Evolutionary conservation across 2,329 filamentous ascomycete species (phyloP).

Genomic region (Colletotrichum euphorbiae): DNA sequence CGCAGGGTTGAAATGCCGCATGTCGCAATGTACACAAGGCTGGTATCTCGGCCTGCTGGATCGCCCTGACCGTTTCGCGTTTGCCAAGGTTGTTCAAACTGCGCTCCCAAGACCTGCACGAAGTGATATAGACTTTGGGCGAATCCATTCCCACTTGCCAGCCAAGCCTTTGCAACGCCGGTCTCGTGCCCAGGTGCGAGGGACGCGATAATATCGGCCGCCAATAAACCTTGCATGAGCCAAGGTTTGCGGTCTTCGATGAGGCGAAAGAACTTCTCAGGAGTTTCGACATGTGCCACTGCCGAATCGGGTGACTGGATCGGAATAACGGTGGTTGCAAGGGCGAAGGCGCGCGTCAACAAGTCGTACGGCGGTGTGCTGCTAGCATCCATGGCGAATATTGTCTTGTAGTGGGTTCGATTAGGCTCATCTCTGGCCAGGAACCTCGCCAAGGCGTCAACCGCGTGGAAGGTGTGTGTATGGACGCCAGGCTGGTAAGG

Average conservation of each 20-base stretch:
- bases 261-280: slow-evolving; percentile 60
- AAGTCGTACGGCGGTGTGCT: slow-evolving; percentile 78
- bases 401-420: slow-evolving; percentile 81
- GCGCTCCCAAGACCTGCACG: slow-evolving; percentile 76
- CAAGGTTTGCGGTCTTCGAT: slow-evolving; percentile 88
- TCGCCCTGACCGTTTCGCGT: slow-evolving; percentile 48
- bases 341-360: slow-evolving; percentile 85
- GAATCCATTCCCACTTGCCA: slow-evolving; percentile 86
- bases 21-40: slow-evolving; percentile 72
- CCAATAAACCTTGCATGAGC: slow-evolving; percentile 90
- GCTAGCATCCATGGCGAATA: slow-evolving; percentile 79
- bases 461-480: slow-evolving; percentile 87
- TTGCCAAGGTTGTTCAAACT: slow-evolving; percentile 62
- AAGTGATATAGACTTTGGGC: slow-evolving; percentile 82
- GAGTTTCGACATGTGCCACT: slow-evolving; percentile 41
- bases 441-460: slow-evolving; percentile 91
- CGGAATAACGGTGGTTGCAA: slow-evolving; percentile 87
- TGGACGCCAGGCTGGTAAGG: slow-evolving; percentile 85
- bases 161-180: slow-evolving; percentile 80
- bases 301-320: slow-evolving; percentile 59
- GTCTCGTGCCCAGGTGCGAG: slow-evolving; percentile 79
- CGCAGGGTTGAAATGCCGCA: slow-evolving; percentile 76
- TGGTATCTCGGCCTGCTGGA: slow-evolving; percentile 52
- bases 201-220: slow-evolving; percentile 87
- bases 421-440: slow-evolving; percentile 95